Evolutionary conservation across 768 basidiomycete genomes (phyloP).

Genomic region (Arthromyces matolae): DNA sequence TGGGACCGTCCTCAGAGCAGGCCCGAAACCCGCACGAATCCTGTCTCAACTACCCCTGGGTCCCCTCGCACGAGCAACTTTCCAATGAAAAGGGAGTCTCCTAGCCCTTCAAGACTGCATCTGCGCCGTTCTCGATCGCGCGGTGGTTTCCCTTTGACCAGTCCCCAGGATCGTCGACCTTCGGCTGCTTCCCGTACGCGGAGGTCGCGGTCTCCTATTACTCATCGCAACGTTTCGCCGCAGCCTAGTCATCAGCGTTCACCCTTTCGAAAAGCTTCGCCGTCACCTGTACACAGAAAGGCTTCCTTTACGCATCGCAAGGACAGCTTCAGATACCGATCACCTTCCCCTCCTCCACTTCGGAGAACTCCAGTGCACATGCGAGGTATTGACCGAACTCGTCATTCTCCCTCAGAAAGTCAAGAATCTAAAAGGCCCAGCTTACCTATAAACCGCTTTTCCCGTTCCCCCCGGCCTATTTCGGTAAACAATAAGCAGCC

Average conservation of each 20-base stretch:
- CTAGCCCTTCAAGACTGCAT: slow-evolving; percentile 4
- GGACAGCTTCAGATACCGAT: not conserved
- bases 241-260: slow-evolving; percentile 4
- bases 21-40: slow-evolving; percentile 3
- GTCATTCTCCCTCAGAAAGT: not conserved
- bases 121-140: slow-evolving; percentile 3
- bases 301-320: not conserved
- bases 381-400: slow-evolving; percentile 9
- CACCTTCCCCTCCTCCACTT: not conserved
- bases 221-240: not conserved
- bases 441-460: not conserved
- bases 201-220: slow-evolving; percentile 2
- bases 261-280: slow-evolving; percentile 8
- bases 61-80: slow-evolving; percentile 1
- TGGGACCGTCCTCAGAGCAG: not conserved
- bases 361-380: slow-evolving; percentile 11
- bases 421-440: not conserved
- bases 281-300: too few species aligned
- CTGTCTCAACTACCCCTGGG: slow-evolving; percentile 16
- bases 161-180: not conserved
- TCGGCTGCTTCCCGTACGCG: not conserved
- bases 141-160: slow-evolving; percentile 2
- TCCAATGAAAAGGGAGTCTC: slow-evolving; percentile 1
- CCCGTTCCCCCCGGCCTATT: not conserved
- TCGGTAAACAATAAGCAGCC: not conserved